phyloP scores from a whole-genome alignment of 75 land plant genomes.

The Ceratopteris richardii region DNA sequence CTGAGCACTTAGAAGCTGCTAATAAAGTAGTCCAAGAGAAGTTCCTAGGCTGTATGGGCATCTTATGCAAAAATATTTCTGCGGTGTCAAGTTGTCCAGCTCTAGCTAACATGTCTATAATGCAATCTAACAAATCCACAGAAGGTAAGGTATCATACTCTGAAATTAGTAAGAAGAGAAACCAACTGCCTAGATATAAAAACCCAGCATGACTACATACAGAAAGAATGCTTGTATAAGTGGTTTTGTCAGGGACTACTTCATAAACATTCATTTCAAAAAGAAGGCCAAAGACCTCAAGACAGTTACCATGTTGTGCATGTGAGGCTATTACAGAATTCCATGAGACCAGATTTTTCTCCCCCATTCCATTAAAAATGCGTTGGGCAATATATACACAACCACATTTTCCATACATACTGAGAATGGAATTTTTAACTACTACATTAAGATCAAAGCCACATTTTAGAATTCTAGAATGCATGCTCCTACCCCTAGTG shows the following conservation, averaged over 20 bases:
- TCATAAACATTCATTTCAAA: too few relatives aligned
- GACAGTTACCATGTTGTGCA: too few relatives aligned
- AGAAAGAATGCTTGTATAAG: not conserved
- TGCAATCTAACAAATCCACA: constrained; percentile 8
- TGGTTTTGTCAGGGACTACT: constrained; percentile 4
- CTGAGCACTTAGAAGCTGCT: too few relatives aligned
- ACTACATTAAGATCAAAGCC: constrained; percentile 22
- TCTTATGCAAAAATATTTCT: constrained; percentile 28
- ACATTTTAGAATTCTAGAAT: constrained; percentile 26
- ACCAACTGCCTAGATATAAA: constrained; percentile 2
- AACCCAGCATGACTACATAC: constrained; percentile 14
- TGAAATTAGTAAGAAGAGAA: not conserved
- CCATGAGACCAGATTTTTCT: too few relatives aligned
- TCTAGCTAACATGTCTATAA: constrained; percentile 21
- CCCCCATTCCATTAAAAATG: constrained; percentile 22
- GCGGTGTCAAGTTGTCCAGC: constrained; percentile 42
- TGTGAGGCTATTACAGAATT: too few relatives aligned
- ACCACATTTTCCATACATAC: constrained; percentile 65
- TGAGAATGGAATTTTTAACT: constrained; percentile 33
- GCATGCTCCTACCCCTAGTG: constrained; percentile 32
- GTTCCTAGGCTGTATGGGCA: constrained; percentile 19
- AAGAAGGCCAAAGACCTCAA: too few relatives aligned
- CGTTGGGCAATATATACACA: constrained; percentile 14
- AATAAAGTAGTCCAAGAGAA: too few relatives aligned
- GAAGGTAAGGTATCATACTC: constrained; percentile 6